These are phyloP conservation scores for Hypoxylon fragiforme DNA, from an alignment of 495 filamentous ascomycete genomes.

Conservation along the genomic window DNA sequence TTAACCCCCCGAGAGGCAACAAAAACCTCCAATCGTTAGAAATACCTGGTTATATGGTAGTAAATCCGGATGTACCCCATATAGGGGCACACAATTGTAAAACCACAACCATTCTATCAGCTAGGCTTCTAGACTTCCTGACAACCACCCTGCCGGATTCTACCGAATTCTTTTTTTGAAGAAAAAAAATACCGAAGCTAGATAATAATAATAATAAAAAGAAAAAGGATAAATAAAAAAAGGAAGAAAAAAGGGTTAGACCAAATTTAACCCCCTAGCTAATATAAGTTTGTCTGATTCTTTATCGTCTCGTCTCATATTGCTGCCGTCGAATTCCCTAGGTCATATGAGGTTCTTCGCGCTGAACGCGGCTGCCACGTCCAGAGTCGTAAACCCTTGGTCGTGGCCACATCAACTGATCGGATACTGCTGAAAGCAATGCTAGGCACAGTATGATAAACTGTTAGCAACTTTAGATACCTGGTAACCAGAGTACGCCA, in stretches of 20 bases:
- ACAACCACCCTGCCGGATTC: slow-evolving; percentile 14
- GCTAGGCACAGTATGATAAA: slow-evolving; percentile 31
- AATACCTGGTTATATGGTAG: slow-evolving; percentile 24
- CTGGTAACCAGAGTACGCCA: slow-evolving; percentile 27
- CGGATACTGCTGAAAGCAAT: slow-evolving; percentile 20
- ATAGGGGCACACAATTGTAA: slow-evolving; percentile 30
- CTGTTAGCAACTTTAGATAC: slow-evolving; percentile 25
- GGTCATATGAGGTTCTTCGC: slow-evolving; percentile 17
- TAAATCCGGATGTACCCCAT: slow-evolving; percentile 16
- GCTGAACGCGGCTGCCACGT: slow-evolving; percentile 32
- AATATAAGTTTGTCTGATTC: slow-evolving; percentile 8
- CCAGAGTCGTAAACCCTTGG: slow-evolving; percentile 31
- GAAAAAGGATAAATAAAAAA: too few species aligned
- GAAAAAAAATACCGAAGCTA: neutral
- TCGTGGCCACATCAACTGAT: slow-evolving; percentile 28
- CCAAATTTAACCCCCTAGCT: slow-evolving; percentile 12
- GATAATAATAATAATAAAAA: too few species aligned
- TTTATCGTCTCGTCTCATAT: slow-evolving; percentile 16
- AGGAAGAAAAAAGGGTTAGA: slow-evolving; percentile 22
- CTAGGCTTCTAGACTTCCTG: slow-evolving; percentile 18
- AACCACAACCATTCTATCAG: slow-evolving; percentile 21
- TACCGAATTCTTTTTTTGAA: slow-evolving; percentile 10
- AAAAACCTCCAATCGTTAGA: slow-evolving; percentile 16
- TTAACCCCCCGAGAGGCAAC: slow-evolving; percentile 22
- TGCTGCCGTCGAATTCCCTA: slow-evolving; percentile 11